A percentile compares a stretch with the other conserved stretches of the same genome.
Evolutionary conservation across 2,329 filamentous ascomycete genomes (phyloP).

Genomic region (Hymenoscyphus repandus): DNA sequence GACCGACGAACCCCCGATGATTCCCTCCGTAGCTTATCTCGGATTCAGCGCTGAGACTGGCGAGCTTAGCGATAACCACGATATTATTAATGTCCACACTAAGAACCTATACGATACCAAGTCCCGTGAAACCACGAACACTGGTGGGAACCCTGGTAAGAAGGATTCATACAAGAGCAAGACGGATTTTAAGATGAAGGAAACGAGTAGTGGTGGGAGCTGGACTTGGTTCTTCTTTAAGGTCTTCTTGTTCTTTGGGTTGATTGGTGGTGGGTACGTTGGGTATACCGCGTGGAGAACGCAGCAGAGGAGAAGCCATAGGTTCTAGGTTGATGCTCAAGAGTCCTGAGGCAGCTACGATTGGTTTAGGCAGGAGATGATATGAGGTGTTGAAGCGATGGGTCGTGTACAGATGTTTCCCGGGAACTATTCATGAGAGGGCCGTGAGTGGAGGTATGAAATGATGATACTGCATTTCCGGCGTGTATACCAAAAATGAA

Average conservation of each 20-base stretch:
- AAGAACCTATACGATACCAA: slow-evolving; percentile 79
- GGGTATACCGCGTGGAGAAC: slow-evolving; percentile 79
- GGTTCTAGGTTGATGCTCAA: slow-evolving; percentile 28
- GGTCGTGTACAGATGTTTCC: too few relatives aligned
- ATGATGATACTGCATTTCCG: too few relatives aligned
- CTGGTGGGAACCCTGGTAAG: slow-evolving; percentile 21
- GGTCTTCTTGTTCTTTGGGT: slow-evolving; percentile 68
- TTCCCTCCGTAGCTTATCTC: slow-evolving; percentile 72
- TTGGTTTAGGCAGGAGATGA: too few relatives aligned
- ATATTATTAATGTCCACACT: slow-evolving; percentile 81
- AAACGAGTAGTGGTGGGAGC: slow-evolving; percentile 37
- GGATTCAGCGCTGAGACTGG: slow-evolving; percentile 86
- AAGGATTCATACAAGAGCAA: slow-evolving; percentile 7
- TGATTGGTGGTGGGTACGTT: slow-evolving; percentile 70
- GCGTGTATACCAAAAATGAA: too few relatives aligned
- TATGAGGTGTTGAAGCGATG: too few relatives aligned
- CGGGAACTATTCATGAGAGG: too few relatives aligned
- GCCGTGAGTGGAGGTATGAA: too few relatives aligned
- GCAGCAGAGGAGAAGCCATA: slow-evolving; percentile 28
- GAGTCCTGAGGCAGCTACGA: too few relatives aligned
- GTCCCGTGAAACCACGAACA: slow-evolving; percentile 37
- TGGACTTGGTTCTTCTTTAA: slow-evolving; percentile 77
- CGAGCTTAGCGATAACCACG: slow-evolving; percentile 95
- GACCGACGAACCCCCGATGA: slow-evolving; percentile 61
- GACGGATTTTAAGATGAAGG: slow-evolving; percentile 17